These are phyloP conservation scores for Oidiodendron maius DNA, from an alignment of 495 filamentous ascomycete species.

Conservation along the genomic window DNA sequence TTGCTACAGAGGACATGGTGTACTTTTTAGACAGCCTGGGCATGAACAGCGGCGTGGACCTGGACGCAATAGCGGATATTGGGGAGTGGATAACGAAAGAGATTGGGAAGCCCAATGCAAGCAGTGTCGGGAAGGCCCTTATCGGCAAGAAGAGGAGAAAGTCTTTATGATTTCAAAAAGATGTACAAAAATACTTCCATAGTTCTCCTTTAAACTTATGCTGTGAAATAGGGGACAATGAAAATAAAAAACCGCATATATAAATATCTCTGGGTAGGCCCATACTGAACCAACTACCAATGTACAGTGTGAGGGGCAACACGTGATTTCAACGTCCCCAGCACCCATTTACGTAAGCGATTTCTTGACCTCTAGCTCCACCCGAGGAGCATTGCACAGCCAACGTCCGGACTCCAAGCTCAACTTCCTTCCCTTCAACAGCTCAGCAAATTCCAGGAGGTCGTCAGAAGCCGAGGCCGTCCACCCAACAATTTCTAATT, in stretches of 20 bases:
- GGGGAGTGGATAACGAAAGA: conserved; percentile 86
- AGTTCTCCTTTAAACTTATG: no score
- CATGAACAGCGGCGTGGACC: conserved; percentile 78
- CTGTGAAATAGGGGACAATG: no score
- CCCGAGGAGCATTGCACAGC: no score
- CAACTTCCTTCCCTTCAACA: conserved; percentile 4
- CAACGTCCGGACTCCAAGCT: conserved; percentile 12
- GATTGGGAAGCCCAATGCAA: conserved; percentile 70
- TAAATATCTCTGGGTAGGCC: no score
- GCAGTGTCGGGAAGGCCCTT: conserved; percentile 72
- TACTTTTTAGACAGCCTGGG: conserved; percentile 85
- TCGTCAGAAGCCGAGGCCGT: conserved; percentile 1
- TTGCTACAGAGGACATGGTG: conserved; percentile 88
- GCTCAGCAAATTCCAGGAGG: background rate
- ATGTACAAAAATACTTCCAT: no score
- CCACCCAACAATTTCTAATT: background rate
- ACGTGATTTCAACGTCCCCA: no score
- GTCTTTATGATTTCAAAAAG: no score
- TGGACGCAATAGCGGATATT: conserved; percentile 74
- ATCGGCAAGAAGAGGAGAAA: conserved; percentile 42
- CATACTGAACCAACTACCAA: no score
- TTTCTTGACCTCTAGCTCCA: no score
- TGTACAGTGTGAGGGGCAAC: no score
- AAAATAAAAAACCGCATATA: no score
- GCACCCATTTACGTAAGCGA: no score